These are phyloP conservation scores for Fusarium avenaceum DNA, from an alignment of 2,329 filamentous ascomycete genomes.

Conservation along the genomic window DNA sequence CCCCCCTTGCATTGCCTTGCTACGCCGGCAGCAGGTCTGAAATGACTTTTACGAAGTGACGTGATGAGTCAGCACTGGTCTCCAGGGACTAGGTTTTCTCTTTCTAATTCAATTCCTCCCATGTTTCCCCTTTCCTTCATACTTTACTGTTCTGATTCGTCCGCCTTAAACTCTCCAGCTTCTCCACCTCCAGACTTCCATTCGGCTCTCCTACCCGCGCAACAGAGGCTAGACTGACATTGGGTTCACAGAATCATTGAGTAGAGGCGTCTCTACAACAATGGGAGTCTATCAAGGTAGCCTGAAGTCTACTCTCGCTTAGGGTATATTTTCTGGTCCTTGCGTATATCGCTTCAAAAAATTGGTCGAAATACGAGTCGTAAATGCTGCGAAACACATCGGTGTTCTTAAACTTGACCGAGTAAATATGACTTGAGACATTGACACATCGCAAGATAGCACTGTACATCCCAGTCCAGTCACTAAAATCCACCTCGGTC, in stretches of 20 bases:
- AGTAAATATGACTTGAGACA: constrained; percentile 26
- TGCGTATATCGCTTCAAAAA: too few relatives aligned
- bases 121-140: constrained; percentile 8
- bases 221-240: constrained; percentile 1
- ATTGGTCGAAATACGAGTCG: too few relatives aligned
- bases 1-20: constrained; percentile 1
- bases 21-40: neutral
- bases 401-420: too few relatives aligned
- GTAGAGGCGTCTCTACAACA: too few relatives aligned
- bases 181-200: constrained; percentile 8
- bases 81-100: constrained; percentile 4
- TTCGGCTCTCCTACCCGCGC: constrained; percentile 9
- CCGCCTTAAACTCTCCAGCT: constrained; percentile 16
- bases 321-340: too few relatives aligned
- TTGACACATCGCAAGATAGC: constrained; percentile 38
- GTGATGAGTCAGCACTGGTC: constrained; percentile 2
- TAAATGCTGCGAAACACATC: too few relatives aligned
- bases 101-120: constrained; percentile 4
- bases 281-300: too few relatives aligned
- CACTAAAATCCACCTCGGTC: constrained; percentile 16
- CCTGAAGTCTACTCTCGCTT: too few relatives aligned
- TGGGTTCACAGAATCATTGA: neutral
- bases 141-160: constrained; percentile 32
- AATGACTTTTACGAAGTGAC: constrained; percentile 4
- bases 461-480: neutral